Percentiles rank a stretch among this genome's conserved stretches.
These are phyloP conservation scores for Ambrosiella cleistominuta DNA, from an alignment of 2,329 filamentous ascomycete species.

Conservation along the genomic window DNA sequence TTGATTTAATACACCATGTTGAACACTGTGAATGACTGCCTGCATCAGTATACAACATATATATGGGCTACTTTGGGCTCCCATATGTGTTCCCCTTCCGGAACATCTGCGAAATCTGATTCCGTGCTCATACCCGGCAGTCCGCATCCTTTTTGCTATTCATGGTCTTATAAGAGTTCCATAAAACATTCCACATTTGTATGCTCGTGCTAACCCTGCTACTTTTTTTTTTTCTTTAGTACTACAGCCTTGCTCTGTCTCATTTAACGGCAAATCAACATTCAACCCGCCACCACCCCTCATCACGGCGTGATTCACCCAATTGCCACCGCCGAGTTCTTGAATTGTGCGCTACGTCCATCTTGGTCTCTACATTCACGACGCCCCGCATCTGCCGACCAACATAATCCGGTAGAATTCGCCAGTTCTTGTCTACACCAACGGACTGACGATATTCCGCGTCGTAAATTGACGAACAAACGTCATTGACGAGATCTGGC, in stretches of 20 bases:
- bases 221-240: slow-evolving; percentile 10
- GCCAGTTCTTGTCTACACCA: no score
- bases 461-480: not conserved
- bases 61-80: no score
- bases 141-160: no score
- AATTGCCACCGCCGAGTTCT: not conserved
- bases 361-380: not conserved
- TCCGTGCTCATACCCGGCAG: no score
- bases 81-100: no score
- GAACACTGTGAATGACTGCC: no score
- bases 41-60: no score
- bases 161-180: not conserved
- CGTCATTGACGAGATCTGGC: no score
- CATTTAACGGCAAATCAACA: not conserved
- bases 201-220: slow-evolving; percentile 11
- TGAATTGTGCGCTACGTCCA: not conserved
- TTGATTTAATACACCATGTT: no score
- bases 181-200: not conserved
- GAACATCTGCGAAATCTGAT: no score
- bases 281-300: slow-evolving; percentile 9
- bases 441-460: not conserved
- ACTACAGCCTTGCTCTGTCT: slow-evolving; percentile 12
- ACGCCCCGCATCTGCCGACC: not conserved
- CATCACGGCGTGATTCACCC: slow-evolving; percentile 7
- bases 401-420: no score